Evolutionary conservation across 2,329 filamentous ascomycete genomes (phyloP), one percentile per base, ranked within the genome.

Genomic region (Ceratocystis variospora): DNA sequence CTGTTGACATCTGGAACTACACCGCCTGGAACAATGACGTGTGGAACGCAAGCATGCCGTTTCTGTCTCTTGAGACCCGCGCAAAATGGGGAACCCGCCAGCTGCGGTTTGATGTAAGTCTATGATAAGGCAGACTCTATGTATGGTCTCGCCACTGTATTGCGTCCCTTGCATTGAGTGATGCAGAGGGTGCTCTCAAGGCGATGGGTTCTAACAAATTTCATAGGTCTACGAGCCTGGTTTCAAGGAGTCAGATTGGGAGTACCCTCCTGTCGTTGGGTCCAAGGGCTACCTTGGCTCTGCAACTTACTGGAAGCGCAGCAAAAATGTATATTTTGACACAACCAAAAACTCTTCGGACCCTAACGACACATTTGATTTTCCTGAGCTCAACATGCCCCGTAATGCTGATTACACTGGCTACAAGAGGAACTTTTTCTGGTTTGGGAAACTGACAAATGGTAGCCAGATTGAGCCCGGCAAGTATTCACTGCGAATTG

Each of bases 251-350:
- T 68, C 70, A 1, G 70, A 75, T 45, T 80, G 78, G 78, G 67
- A 71, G 8, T 78, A 78, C 62, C 79, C 79, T 3, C 77, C 74
- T 0, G 69, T 73, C 3, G 69, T 74, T 2, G 77, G 77, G n/a
- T 62, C 75, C 62, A 71, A 72, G 12, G 74, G 75, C n/a, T 80
- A 75, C 64, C 70, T 80, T 61, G 78, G 79, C 22, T 75, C 77
- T 0, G 76, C 76, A 2, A 53, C 69, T 68, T 71, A 69, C 15
- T 68, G 67, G 67, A 41, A 55, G 5, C 17, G n/a, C 8, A 66
- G 63, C 50, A 61, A 46, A 12, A 17, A 22, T 31, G 41, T 61
- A 45, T 64, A 53, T 55, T 68, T 66, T 25, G 57, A 66, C 41
- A 33, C 53, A 7, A 37, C 22, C 5, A 28, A 1, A 25, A 53